Percentiles rank a stretch among this genome's conserved stretches.
phyloP scores from a whole-genome alignment of 176 grass and related monocot species.

The Aegilops bicornis region DNA sequence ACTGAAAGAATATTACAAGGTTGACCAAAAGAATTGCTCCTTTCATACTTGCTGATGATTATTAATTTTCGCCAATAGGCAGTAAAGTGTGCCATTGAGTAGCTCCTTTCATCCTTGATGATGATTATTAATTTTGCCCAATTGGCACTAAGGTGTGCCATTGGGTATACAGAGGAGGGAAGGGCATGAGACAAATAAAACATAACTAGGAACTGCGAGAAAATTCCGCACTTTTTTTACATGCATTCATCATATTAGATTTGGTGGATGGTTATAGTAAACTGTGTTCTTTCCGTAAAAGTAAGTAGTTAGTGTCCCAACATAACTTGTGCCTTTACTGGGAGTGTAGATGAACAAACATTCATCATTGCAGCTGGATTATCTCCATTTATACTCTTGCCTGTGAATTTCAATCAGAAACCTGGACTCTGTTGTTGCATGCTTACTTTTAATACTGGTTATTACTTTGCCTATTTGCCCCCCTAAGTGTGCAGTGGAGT shows the following conservation, averaged over 20 bases:
- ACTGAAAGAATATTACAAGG: not conserved
- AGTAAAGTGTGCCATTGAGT: not conserved
- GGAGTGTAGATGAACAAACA: not conserved
- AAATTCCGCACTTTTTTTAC: too few species aligned
- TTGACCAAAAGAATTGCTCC: too few species aligned
- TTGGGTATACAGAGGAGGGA: not conserved
- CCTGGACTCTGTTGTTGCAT: too few species aligned
- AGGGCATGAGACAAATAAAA: not conserved
- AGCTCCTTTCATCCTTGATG: not conserved
- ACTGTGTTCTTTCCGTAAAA: not conserved
- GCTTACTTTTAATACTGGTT: not conserved
- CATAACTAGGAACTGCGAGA: too few species aligned
- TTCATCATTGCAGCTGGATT: not conserved
- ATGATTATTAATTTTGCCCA: not conserved
- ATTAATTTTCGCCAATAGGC: not conserved
- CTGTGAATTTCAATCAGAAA: too few species aligned
- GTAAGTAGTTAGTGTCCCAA: not conserved
- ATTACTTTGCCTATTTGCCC: not conserved
- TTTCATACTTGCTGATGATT: too few species aligned
- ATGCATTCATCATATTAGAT: not conserved
- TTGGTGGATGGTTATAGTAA: not conserved
- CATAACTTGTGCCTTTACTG: not conserved
- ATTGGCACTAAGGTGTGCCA: not conserved
- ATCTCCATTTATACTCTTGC: not conserved
- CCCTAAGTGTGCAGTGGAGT: too few species aligned